Evolutionary conservation across 1,139 yeast species (phyloP), one percentile per base, ranked within the genome.

Genomic region (Eremothecium gossypii): DNA sequence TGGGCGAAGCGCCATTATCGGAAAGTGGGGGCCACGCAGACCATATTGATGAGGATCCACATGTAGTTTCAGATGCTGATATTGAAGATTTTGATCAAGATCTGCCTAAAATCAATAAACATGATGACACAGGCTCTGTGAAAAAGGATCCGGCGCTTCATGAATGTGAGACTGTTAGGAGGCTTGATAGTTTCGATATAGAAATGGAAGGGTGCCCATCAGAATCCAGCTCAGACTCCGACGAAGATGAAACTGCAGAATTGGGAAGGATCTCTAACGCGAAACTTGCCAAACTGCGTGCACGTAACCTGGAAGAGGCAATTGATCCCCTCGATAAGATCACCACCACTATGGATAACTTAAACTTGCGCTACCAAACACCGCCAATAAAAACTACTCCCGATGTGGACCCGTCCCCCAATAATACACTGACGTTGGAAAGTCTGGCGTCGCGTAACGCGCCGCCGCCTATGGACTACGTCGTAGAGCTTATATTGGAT

Each of bases 401-500:
- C 33, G 39, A 42, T 38, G 11, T 39, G 29, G 27, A 33, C 26
- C 37, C 29, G 13, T 26, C 40, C 35, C 35, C 34, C 39, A 3
- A 17, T 4, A 17, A 17, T 17, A 17, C 23, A 17, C 23, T 17
- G 28, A 74, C 79, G 1, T 58, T 77, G 43, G 83, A 76, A 47
- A 71, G 69, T 42, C 57, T 77, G 44, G 75, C 77, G 0, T 68
- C 78, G 0, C 74, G 79, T 2, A 64, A 67, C 40, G 66, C 79
- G 0, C 69, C 74, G 4, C 64, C 74, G 7, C 79, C 86, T 1
- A 66, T 72, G 9, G 78, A 76, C 46, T 62, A 65, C 35, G 67
- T 76, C 7, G 68, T 82, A 36, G 81, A 78, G 46, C 57, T 76
- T 40, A 72, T 81, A 33, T 74, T 74, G 51, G 84, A 81, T 50